These are phyloP conservation scores for Leishmania guyanensis DNA, from an alignment of 208 protist species.

Conservation along the genomic window DNA sequence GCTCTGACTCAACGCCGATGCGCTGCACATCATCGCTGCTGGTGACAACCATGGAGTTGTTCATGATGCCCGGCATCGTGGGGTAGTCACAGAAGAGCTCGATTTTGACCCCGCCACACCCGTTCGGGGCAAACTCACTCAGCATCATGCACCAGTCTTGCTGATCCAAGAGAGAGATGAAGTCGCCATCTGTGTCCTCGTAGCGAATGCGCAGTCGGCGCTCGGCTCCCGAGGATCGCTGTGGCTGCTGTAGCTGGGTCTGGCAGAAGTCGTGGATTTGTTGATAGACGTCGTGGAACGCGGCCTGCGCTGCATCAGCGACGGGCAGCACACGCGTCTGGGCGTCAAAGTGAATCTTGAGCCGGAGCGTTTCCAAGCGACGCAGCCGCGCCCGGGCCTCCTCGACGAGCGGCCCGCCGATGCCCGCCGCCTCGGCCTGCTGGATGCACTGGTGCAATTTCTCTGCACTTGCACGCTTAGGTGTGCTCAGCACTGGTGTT, in stretches of 20 bases:
- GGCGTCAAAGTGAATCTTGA: constrained; percentile 84
- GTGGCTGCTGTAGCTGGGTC: not conserved
- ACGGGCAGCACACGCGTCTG: constrained; percentile 66
- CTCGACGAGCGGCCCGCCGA: constrained; percentile 46
- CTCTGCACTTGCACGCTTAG: constrained; percentile 7
- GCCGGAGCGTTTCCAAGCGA: constrained; percentile 38
- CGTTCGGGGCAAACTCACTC: constrained; percentile 39
- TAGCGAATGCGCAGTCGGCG: constrained; percentile 77
- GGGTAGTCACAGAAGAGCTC: constrained; percentile 78
- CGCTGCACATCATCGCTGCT: not conserved
- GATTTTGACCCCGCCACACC: constrained; percentile 32
- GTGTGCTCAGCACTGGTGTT: no score
- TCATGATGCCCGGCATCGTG: constrained; percentile 32
- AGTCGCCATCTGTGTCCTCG: constrained; percentile 82
- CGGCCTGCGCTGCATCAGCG: constrained; percentile 35
- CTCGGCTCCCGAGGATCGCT: constrained; percentile 12
- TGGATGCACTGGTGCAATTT: constrained; percentile 40
- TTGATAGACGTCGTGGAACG: constrained; percentile 59
- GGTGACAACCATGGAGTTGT: not conserved
- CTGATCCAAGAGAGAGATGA: constrained; percentile 70
- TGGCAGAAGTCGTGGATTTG: constrained; percentile 60
- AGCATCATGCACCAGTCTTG: constrained; percentile 79
- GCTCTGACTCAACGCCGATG: constrained; percentile 12
- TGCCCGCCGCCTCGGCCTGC: constrained; percentile 50
- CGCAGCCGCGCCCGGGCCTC: constrained; percentile 43